phyloP scores from a whole-genome alignment of 2,329 filamentous ascomycete genomes.

The Diaporthe amygdali region DNA sequence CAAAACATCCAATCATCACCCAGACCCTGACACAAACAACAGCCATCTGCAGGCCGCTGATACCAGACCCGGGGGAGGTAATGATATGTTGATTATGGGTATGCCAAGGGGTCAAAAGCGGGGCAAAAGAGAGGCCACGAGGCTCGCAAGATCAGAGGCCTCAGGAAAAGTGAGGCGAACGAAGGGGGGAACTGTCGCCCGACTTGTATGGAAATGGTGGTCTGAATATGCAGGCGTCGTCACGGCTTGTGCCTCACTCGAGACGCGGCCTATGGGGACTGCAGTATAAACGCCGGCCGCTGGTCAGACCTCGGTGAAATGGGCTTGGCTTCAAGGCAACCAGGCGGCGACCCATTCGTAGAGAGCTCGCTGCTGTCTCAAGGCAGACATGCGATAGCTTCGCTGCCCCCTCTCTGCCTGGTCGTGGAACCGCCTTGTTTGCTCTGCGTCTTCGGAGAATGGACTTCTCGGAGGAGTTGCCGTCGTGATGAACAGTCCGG shows the following conservation, averaged over 20 bases:
- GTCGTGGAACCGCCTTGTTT: neutral
- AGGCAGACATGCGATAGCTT: neutral
- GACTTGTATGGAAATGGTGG: neutral
- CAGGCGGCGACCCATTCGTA: neutral
- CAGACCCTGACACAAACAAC: neutral
- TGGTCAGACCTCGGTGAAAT: neutral
- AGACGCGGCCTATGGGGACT: neutral
- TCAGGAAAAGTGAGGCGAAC: neutral
- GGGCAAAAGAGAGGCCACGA: neutral
- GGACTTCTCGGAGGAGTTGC: too few relatives aligned
- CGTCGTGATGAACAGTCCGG: neutral
- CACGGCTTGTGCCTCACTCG: neutral
- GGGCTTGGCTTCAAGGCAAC: neutral
- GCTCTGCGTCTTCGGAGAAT: neutral
- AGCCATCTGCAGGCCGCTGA: neutral
- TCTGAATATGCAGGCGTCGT: neutral
- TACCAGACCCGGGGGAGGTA: neutral
- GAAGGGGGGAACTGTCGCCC: neutral
- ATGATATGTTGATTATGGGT: accelerated
- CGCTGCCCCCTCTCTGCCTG: neutral
- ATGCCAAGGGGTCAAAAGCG: neutral
- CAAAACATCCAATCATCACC: neutral
- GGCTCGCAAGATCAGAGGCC: neutral
- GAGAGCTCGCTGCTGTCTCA: neutral
- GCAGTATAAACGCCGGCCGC: neutral